phyloP scores from a whole-genome alignment of 345 rosid genomes.

The Acer saccharum region DNA sequence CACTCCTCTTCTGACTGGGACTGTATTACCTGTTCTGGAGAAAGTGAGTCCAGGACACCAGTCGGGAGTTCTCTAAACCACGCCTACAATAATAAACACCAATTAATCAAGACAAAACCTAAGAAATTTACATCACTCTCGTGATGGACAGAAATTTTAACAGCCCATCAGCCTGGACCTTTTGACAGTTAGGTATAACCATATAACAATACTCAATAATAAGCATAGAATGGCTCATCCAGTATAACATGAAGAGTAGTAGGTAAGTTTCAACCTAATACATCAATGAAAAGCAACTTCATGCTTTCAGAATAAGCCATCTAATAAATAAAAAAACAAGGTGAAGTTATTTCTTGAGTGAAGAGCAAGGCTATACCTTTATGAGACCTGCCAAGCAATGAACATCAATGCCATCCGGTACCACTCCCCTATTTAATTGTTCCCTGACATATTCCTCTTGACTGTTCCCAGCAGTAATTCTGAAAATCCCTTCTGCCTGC shows the following conservation, averaged over 20 bases:
- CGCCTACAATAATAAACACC: conserved; percentile 53
- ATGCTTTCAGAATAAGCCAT: conserved; percentile 3
- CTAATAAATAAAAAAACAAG: neutral
- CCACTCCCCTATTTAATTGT: conserved; percentile 77
- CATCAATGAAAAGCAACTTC: neutral
- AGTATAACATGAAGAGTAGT: neutral
- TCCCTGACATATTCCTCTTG: conserved; percentile 93
- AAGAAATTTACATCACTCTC: neutral
- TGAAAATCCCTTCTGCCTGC: conserved; percentile 95
- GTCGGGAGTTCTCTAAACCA: conserved; percentile 99
- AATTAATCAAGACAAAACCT: conserved; percentile 6
- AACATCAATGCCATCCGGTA: conserved; percentile 75
- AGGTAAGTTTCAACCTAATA: neutral
- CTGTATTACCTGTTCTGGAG: conserved; percentile 87
- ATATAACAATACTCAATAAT: neutral
- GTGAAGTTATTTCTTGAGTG: conserved; percentile 1
- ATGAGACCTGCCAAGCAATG: conserved; percentile 98
- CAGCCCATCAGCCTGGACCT: neutral
- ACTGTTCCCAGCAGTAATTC: conserved; percentile 86
- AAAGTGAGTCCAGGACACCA: conserved; percentile 83
- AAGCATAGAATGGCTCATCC: neutral
- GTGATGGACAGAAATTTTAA: neutral
- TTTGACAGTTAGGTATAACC: neutral
- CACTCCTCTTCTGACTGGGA: conserved; percentile 91
- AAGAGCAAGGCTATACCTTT: conserved; percentile 51